Conservation (phyloP, 2,329 filamentous ascomycete species). For the Aureobasidium leucospermi region DNA sequence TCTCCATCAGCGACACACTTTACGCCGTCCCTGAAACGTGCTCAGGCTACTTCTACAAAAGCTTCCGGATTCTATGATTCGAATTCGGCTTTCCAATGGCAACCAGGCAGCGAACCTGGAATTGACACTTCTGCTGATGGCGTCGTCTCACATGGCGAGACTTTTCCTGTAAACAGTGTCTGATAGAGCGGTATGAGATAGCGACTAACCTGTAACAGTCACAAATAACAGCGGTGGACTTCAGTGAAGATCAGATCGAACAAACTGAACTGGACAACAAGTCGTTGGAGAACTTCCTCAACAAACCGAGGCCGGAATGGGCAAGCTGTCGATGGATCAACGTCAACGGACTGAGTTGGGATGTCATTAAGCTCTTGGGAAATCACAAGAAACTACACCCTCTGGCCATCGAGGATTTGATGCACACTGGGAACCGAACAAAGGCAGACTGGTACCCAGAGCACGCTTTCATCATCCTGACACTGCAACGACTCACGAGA, state of each 20-base stretch:
- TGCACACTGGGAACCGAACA: conserved; percentile 74
- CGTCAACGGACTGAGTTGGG: conserved; percentile 84
- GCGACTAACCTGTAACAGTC: conserved; percentile 36
- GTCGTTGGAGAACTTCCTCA: conserved; percentile 60
- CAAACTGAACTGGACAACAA: conserved; percentile 66
- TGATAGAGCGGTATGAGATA: not conserved
- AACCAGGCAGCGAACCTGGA: conserved; percentile 19
- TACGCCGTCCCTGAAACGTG: not conserved
- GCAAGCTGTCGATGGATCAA: conserved; percentile 85
- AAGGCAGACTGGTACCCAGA: conserved; percentile 81
- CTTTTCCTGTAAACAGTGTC: conserved; percentile 7
- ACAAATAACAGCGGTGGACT: conserved; percentile 81
- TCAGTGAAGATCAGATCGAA: conserved; percentile 53
- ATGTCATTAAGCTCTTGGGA: conserved; percentile 74
- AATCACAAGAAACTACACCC: conserved; percentile 71
- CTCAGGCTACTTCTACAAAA: not conserved
- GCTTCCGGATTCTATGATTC: conserved; percentile 7
- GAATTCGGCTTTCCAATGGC: conserved; percentile 3
- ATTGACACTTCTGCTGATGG: conserved; percentile 18
- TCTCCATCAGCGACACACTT: not conserved
- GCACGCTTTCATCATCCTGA: conserved; percentile 47
- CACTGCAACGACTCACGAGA: conserved; percentile 6
- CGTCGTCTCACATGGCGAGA: not conserved
- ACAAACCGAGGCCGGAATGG: conserved; percentile 60
- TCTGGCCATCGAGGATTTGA: conserved; percentile 79